Evolutionary conservation across 495 filamentous ascomycete genomes (phyloP), one percentile per base, ranked within the genome.

Genomic region (Ramalina peruviana): DNA sequence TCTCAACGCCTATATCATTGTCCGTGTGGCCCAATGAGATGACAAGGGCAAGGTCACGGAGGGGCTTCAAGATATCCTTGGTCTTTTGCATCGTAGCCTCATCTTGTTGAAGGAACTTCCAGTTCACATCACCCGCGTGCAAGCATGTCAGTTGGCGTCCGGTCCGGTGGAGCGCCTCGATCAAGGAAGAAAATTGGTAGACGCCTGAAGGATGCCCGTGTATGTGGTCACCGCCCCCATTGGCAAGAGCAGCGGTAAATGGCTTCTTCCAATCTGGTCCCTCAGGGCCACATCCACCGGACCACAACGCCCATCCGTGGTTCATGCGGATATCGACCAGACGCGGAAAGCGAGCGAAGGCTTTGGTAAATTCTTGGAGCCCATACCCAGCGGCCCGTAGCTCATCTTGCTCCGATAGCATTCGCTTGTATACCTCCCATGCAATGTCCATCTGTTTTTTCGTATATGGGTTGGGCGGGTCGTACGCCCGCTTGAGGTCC

Each of bases 401-500:
- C 20, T 49, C 36, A 13, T 42, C 11, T 20, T 42, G 47, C n/a
- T 49, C 47, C 38, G 23, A 23, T 2, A 49, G 23, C 16, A 40
- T 40, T 37, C n/a, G 30, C 36, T 42, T 19, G 20, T 49, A 49
- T 7, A 49, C 39, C 12, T 36, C 15, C 47, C 47, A 49, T n/a
- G 47, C 47, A 16, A 0, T 17, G 40, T 49, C 47, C 37, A 49
- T 17, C 47, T 40, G 37, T 27, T 40, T 7, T 13, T 40, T 11
- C 4, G 47, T 41, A 16, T 40, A 30, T 12, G 33, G 17, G 16
- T 1, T 23, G 19, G 15, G 36, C 9, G 21, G 16, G 16, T 40
- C 2, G 21, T 41, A 19, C 3, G 21, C 13, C 17, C 26, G 26
- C 19, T 12, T 49, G 13, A 41, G 3, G 26, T 19, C 12, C 16